These are phyloP conservation scores for Umbellularia californica DNA, from an alignment of 164 flowering plant genomes.

Conservation along the genomic window DNA sequence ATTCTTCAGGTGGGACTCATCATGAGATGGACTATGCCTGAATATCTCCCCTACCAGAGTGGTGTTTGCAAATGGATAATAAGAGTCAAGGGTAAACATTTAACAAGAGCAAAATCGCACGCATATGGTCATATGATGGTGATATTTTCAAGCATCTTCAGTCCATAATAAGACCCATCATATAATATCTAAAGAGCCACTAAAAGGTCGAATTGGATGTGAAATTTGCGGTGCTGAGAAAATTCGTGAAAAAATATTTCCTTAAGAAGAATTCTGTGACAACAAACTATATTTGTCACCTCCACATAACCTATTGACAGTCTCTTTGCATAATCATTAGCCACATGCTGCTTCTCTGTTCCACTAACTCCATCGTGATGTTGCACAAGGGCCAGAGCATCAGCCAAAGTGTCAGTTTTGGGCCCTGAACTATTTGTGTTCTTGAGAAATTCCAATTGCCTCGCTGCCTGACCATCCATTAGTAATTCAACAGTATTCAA, in stretches of 20 bases:
- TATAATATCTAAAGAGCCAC: background rate
- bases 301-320: conserved; percentile 70
- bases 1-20: background rate
- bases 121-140: background rate
- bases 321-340: conserved; percentile 87
- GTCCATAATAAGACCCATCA: background rate
- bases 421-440: conserved; percentile 61
- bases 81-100: background rate
- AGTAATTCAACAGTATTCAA: background rate
- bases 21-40: background rate
- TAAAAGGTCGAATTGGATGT: background rate
- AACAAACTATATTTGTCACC: conserved; percentile 31
- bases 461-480: conserved; percentile 58
- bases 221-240: background rate
- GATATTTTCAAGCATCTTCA: background rate
- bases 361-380: conserved; percentile 99
- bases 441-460: conserved; percentile 74
- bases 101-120: background rate
- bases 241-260: background rate
- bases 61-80: background rate
- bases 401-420: conserved; percentile 65
- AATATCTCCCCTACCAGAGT: background rate
- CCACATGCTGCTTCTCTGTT: conserved; percentile 92
- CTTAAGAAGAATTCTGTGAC: background rate
- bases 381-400: conserved; percentile 94